These are phyloP conservation scores for Ophiocordyceps camponoti-saundersi DNA, from an alignment of 2,329 filamentous ascomycete genomes.

Conservation along the genomic window DNA sequence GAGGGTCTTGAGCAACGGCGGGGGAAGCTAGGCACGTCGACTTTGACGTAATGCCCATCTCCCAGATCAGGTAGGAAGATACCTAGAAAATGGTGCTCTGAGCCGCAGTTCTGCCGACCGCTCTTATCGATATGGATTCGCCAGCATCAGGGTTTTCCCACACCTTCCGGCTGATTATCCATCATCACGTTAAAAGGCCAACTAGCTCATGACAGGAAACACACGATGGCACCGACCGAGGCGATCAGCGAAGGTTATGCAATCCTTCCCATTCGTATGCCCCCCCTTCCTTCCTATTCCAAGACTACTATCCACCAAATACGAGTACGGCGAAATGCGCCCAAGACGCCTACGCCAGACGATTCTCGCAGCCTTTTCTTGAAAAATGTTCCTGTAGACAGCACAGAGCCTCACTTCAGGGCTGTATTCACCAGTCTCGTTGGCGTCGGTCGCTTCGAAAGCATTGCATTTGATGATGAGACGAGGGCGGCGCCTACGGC, in stretches of 20 bases:
- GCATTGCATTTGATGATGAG: slow-evolving; percentile 55
- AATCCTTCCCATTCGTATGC: slow-evolving; percentile 51
- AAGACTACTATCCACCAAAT: slow-evolving; percentile 58
- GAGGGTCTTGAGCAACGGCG: background rate
- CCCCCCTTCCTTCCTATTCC: slow-evolving; percentile 44
- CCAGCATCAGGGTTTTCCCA: too few relatives aligned
- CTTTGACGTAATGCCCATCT: too few relatives aligned
- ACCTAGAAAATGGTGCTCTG: too few relatives aligned
- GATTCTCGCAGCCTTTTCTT: slow-evolving; percentile 72
- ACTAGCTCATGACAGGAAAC: background rate
- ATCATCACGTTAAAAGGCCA: too few relatives aligned
- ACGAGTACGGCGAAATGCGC: slow-evolving; percentile 70
- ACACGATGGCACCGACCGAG: slow-evolving; percentile 12
- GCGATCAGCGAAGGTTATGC: slow-evolving; percentile 38
- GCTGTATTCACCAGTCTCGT: slow-evolving; percentile 59
- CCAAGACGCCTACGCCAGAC: slow-evolving; percentile 56
- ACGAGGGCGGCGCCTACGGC: slow-evolving; percentile 22
- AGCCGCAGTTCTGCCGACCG: too few relatives aligned
- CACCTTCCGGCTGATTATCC: too few relatives aligned
- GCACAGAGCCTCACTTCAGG: slow-evolving; percentile 61
- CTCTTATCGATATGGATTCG: too few relatives aligned
- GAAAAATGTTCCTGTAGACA: slow-evolving; percentile 77
- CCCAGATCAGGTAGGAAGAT: too few relatives aligned
- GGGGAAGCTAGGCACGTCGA: background rate
- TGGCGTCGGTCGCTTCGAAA: slow-evolving; percentile 62